Evolutionary conservation across 164 flowering plant species (phyloP), one percentile per base, ranked within the genome.

Genomic region (Kingdonia uniflora): DNA sequence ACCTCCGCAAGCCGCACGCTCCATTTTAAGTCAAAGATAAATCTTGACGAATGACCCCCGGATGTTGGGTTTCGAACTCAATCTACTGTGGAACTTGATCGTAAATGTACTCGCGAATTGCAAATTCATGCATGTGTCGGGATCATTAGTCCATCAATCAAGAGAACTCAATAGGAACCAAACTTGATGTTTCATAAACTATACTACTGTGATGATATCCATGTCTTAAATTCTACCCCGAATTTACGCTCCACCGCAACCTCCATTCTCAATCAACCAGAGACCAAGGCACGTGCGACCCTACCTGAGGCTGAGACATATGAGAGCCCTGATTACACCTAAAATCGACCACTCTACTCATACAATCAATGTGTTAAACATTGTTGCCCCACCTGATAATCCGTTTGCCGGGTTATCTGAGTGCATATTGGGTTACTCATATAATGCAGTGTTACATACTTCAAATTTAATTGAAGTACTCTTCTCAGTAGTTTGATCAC

Each of bases 251-350:
- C 8, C 6, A 29, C 35, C 35, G 8, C 35, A 29, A 29, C 8
- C 8, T 29, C 8, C 16, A 26, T n/a, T n/a, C 16, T 49, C 58
- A 55, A 25, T 14, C 26, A 19, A 0, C n/a, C 16, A 26, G 20
- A 58, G 62, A 65, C 60, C 63, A 55, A 49, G 63, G 33, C 58
- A 44, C 50, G 64, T 57, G 33, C 55, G 56, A 59, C 56, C 68
- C 68, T 65, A 65, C 69, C 63, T n/a, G n/a, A n/a, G n/a, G n/a
- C n/a, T 52, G 24, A 50, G 35, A 29, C 35, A 64, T 69, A 64
- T 55, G 70, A n/a, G 71, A 64, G 65, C 67, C 73, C 71, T 8
- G 35, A 8, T 29, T 4, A 60, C 69, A 68, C 54, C 44, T 20
- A 57, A 50, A 38, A 63, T 44, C 38, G 71, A 68, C 74, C 33